Evolutionary conservation across 257 asterid genomes (phyloP).

Genomic region (Orobanche coerulescens): DNA sequence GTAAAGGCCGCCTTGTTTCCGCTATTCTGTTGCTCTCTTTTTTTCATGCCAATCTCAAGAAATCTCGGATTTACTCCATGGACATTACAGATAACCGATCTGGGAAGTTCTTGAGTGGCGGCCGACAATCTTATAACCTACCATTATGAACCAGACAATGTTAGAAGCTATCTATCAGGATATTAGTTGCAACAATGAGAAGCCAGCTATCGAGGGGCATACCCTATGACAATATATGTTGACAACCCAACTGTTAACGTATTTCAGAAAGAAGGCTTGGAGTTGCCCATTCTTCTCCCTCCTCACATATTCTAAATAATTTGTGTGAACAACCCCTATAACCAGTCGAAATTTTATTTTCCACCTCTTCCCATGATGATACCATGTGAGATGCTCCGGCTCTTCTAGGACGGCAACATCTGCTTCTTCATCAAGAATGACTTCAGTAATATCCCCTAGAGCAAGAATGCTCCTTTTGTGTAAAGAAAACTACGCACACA

Average conservation of each 20-base stretch:
- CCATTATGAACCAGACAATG: constrained; percentile 19
- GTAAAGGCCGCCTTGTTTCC: constrained; percentile 51
- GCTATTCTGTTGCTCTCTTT: constrained; percentile 50
- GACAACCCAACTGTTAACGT: constrained; percentile 86
- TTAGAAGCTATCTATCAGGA: constrained; percentile 17
- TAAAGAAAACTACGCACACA: constrained; percentile 56
- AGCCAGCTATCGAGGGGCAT: constrained; percentile 23
- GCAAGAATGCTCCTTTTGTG: constrained; percentile 92
- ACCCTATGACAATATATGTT: constrained; percentile 91
- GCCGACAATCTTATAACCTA: constrained; percentile 97
- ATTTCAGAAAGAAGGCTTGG: constrained; percentile 70
- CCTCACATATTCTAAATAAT: constrained; percentile 81
- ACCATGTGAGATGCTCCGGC: constrained; percentile 99
- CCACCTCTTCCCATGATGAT: constrained; percentile 98
- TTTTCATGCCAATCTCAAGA: constrained; percentile 74
- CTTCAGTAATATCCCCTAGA: constrained; percentile 80
- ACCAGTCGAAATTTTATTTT: constrained; percentile 73
- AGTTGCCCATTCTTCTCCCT: constrained; percentile 77
- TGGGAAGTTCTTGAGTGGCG: constrained; percentile 96
- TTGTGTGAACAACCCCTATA: constrained; percentile 89
- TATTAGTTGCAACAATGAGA: too few relatives aligned
- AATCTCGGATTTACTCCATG: constrained; percentile 95
- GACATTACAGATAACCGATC: constrained; percentile 87
- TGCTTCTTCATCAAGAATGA: constrained; percentile 85
- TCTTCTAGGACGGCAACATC: constrained; percentile 98